Evolutionary conservation across 2,329 filamentous ascomycete genomes (phyloP).

Genomic region (Neophaeococcomyces mojaviensis): DNA sequence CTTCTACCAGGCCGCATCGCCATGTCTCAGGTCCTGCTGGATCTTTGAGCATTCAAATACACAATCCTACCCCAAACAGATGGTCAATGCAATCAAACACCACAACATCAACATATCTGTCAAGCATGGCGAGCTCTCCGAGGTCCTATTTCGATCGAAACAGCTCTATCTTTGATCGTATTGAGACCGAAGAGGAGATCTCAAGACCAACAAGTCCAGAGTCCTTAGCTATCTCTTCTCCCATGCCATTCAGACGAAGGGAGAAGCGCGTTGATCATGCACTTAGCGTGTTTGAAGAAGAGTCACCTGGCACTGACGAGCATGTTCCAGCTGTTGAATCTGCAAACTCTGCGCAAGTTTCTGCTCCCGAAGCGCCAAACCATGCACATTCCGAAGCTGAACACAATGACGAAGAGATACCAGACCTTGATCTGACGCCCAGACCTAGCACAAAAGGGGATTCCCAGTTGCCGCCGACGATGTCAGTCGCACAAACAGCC

Average conservation of each 20-base stretch:
- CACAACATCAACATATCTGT: conserved; percentile 55
- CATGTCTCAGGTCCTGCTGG: conserved; percentile 28
- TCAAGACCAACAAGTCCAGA: conserved; percentile 76
- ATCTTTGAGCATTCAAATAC: conserved; percentile 37
- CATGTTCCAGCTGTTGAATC: background rate
- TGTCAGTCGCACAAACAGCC: background rate
- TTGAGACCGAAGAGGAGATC: conserved; percentile 55
- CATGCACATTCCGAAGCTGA: background rate
- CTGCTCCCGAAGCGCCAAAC: background rate
- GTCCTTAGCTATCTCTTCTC: conserved; percentile 37
- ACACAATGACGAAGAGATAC: background rate
- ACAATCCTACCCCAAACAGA: conserved; percentile 51
- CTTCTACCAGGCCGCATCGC: conserved; percentile 25
- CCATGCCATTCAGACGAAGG: background rate
- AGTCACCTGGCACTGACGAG: background rate
- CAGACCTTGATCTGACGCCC: conserved; percentile 1
- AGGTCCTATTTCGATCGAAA: conserved; percentile 59
- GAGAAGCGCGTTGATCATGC: background rate
- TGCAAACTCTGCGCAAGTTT: background rate
- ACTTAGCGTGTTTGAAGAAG: conserved; percentile 6
- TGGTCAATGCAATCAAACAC: conserved; percentile 59
- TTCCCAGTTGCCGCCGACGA: background rate
- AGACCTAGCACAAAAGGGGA: background rate
- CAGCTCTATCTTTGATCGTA: conserved; percentile 70
- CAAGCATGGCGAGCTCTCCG: conserved; percentile 76